These are phyloP conservation scores for Hypoxylon fuscum DNA, from an alignment of 495 filamentous ascomycete genomes.

Conservation along the genomic window DNA sequence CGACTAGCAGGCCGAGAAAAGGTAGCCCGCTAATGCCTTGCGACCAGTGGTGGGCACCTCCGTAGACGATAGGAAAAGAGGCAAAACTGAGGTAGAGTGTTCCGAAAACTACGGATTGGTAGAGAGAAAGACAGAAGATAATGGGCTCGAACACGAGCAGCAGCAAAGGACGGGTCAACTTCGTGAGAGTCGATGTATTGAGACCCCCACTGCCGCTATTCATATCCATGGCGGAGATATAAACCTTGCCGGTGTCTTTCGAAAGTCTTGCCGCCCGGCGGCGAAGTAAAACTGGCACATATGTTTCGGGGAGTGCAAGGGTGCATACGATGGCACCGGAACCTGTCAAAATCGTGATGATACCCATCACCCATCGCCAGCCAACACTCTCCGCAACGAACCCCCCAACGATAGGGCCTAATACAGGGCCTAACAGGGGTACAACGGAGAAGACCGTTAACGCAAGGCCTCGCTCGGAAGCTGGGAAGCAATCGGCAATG, in stretches of 20 bases:
- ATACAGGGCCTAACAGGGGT: conserved; percentile 48
- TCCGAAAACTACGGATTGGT: conserved; percentile 67
- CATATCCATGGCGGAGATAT: not conserved
- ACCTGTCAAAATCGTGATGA: not conserved
- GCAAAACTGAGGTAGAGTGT: conserved; percentile 80
- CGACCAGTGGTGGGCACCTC: conserved; percentile 70
- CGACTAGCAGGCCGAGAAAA: conserved; percentile 79
- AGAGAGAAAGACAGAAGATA: not conserved
- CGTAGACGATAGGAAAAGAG: conserved; percentile 83
- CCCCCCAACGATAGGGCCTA: conserved; percentile 41
- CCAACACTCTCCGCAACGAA: conserved; percentile 32
- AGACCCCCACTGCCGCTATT: not conserved
- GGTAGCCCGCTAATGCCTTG: conserved; percentile 76
- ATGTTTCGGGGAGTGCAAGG: not conserved
- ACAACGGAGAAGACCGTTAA: conserved; percentile 49
- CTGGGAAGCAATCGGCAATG: conserved; percentile 59
- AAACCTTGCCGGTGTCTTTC: not conserved
- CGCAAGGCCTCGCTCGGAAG: conserved; percentile 48
- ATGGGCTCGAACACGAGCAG: not conserved
- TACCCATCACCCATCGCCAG: conserved; percentile 29
- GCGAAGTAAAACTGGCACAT: not conserved
- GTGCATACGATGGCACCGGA: not conserved
- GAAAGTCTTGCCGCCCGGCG: not conserved
- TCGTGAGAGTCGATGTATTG: not conserved
- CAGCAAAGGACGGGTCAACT: not conserved